phyloP scores from a whole-genome alignment of 176 grass and related monocot species.

The Neostapfia colusana region DNA sequence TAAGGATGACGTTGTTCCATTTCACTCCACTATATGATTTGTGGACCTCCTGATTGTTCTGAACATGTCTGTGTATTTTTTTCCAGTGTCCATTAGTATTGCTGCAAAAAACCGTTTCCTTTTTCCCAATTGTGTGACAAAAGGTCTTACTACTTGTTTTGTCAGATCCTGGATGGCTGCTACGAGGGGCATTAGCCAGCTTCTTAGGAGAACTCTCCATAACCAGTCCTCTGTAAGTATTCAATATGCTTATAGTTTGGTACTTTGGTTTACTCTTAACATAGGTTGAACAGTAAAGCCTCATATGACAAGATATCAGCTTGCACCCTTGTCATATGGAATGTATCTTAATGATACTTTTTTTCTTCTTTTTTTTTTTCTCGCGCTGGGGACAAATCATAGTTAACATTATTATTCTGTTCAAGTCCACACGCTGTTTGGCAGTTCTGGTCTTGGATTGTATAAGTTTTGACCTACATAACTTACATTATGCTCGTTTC shows the following conservation, averaged over 20 bases:
- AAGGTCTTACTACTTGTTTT: background rate
- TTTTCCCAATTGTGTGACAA: background rate
- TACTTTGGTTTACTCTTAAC: background rate
- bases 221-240: slow-evolving; percentile 70
- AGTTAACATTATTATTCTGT: slow-evolving; percentile 1
- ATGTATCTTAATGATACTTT: background rate
- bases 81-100: background rate
- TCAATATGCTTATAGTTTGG: slow-evolving; percentile 1
- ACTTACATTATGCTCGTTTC: background rate
- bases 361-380: background rate
- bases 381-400: background rate
- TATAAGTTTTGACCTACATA: background rate
- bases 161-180: slow-evolving; percentile 62
- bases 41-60: background rate
- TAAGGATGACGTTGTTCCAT: background rate
- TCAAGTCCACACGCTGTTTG: background rate
- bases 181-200: slow-evolving; percentile 58
- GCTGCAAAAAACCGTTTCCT: background rate
- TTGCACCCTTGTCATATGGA: background rate
- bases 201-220: slow-evolving; percentile 66
- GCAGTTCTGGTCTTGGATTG: background rate
- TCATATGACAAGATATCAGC: background rate
- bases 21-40: background rate
- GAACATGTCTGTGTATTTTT: background rate
- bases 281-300: background rate